Base-by-base conservation (phyloP, 371 early-diverging fungal genomes). In the Mucor lusitanicus region DNA sequence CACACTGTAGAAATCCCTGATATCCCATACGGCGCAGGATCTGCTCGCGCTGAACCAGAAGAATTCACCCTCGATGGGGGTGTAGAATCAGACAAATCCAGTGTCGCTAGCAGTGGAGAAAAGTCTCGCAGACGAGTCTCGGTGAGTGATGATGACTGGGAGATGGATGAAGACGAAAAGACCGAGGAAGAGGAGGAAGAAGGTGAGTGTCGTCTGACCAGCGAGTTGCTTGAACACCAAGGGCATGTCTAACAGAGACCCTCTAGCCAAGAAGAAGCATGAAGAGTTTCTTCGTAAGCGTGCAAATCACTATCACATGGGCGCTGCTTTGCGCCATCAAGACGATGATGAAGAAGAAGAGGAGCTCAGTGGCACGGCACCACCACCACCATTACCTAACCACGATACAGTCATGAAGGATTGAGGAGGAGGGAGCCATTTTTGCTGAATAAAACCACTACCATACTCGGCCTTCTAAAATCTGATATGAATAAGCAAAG, bases 241-340 rank as follows among this genome's bases (percentile, higher is more conserved):
- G 23, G 19, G 57, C 23, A 33, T 8, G 3, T n/a, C 35, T 46
- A 28, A 46, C 37, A 12, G 23, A 12, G 33, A 8, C 4, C 8
- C 4, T 39, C 28, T 63, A 66, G 86, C 76, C 25, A 78, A 73
- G 37, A 71, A 76, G 33, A 77, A 81, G 23, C 87, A 88, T 64
- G 84, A 83, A 63, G 87, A 88, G 72, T 95, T 95, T 76, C 88
- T 88, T 58, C 79, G 80, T 63, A 75, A 90, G 64, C 82, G 95
- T 40, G 84, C 93, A 3, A 78, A 92, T 71, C 95, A 95, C 75
- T 95, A 95, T 80, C 90, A 94, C 71, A 72, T 72, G 73, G 73
- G 73, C 17, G 73, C 63, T 40, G 73, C 73, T 53, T 65, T 72
- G 21, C 65, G 65, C 32, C 85, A 87, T 15, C 57, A 73, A 6